phyloP scores from a whole-genome alignment of 306 rosid genomes.

The barrel medic (Medicago truncatula) region DNA sequence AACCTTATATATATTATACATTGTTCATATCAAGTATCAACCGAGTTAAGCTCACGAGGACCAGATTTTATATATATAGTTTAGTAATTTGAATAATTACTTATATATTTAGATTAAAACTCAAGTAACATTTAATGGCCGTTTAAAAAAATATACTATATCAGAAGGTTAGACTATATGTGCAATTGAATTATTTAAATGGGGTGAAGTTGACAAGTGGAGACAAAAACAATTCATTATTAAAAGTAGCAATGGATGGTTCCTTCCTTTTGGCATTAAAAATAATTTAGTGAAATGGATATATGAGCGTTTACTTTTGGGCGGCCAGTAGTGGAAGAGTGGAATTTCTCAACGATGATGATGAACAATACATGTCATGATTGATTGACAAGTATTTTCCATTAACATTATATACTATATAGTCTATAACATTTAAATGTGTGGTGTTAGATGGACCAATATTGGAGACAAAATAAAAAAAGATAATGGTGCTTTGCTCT shows the following conservation, averaged over 20 bases:
- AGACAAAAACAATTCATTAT: constrained; percentile 9
- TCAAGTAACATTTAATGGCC: too few relatives aligned
- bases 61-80: too few relatives aligned
- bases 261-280: constrained; percentile 2
- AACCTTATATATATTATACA: too few relatives aligned
- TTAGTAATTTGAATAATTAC: too few relatives aligned
- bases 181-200: not conserved
- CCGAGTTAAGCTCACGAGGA: too few relatives aligned
- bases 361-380: constrained; percentile 38
- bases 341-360: constrained; percentile 40
- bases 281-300: constrained; percentile 8
- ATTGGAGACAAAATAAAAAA: not conserved
- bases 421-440: constrained; percentile 13
- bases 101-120: too few relatives aligned
- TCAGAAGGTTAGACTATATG: not conserved
- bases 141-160: too few relatives aligned
- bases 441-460: constrained; percentile 18
- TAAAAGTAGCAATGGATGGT: constrained; percentile 39
- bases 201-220: constrained; percentile 10
- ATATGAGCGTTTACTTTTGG: constrained; percentile 59
- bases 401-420: constrained; percentile 18
- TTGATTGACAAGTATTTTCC: constrained; percentile 42
- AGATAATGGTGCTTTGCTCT: not conserved
- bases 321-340: constrained; percentile 50
- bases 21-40: too few relatives aligned